Evolutionary conservation across 139 green algal species (phyloP), one percentile per base, ranked within the genome.

Genomic region (Edaphochlamys debaryana): DNA sequence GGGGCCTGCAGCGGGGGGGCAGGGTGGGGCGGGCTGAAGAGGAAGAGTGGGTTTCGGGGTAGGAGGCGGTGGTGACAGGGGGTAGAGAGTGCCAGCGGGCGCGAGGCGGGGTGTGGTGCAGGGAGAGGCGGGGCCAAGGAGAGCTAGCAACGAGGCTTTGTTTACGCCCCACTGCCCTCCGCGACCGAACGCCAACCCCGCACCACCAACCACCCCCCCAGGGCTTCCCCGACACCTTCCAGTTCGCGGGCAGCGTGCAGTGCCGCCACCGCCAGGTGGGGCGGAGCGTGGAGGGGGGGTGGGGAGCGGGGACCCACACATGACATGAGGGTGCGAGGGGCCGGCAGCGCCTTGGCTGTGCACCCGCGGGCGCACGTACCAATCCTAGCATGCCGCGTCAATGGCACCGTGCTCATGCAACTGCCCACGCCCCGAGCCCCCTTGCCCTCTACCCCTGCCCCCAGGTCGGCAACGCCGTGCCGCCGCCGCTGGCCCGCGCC

Each of bases 391-490:
- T 20, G 19, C 52, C 52, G 52, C 52, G 3, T 15, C 19, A 27
- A 15, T 62, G 15, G 13, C 3, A 20, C 52, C 6, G 13, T 20
- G 9, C 52, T 30, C 3, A 6, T 3, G 52, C 19, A 4, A 4
- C 52, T 20, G 19, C 52, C 52, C 13, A 4, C 9, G 6, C 17
- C 27, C 25, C 4, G 29, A 13, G 5, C 58, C 27, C 30, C 4
- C 58, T 4, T 17, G 22, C 63, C 27, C 34, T 29, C 34, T 71
- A 48, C 67, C 37, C 50, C 36, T n/a, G 20, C 30, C 60, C 60
- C 7, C 94, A 98, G 87, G 93, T 97, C n/a, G 93, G 94, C 79
- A 98, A 98, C 82, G 96, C 96, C 1, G 96, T 98, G 77, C 96
- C 96, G 30, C 93, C 94, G 20, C 96, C 96, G 0, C 89, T 98